Percentiles rank a stretch among this genome's conserved stretches.
Evolutionary conservation across 2,329 filamentous ascomycete genomes (phyloP).

Genomic region (Ceratocystiopsis minuta): DNA sequence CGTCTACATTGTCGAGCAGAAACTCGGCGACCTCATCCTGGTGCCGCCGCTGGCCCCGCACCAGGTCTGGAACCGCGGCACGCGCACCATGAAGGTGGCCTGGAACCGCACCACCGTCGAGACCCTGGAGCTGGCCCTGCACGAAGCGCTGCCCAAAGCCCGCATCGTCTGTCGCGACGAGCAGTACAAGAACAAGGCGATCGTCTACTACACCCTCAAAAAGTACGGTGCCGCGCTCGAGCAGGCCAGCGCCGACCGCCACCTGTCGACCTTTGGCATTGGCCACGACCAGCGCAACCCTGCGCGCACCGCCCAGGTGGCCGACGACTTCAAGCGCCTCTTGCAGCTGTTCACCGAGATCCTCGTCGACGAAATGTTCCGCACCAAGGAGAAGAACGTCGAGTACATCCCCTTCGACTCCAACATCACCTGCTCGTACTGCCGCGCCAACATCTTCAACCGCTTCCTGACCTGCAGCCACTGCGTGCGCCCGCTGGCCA

Average conservation of each 20-base stretch:
- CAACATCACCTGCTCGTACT: conserved; percentile 90
- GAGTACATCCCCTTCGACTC: conserved; percentile 74
- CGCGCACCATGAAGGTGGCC: conserved; percentile 88
- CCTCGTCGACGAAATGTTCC: conserved; percentile 73
- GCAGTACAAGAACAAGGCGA: conserved; percentile 97
- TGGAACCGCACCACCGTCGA: conserved; percentile 95
- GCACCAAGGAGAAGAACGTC: conserved; percentile 48
- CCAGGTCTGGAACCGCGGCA: conserved; percentile 96
- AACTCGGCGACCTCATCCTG: conserved; percentile 77
- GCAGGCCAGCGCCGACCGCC: conserved; percentile 29
- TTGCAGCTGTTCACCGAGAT: conserved; percentile 64
- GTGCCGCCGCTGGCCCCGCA: conserved; percentile 87
- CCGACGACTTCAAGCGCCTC: conserved; percentile 64
- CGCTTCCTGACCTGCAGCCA: conserved; percentile 82
- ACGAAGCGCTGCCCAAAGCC: conserved; percentile 75
- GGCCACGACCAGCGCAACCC: conserved; percentile 26
- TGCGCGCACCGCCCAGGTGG: conserved; percentile 42
- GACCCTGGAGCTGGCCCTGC: conserved; percentile 69
- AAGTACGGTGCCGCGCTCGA: conserved; percentile 55
- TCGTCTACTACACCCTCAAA: conserved; percentile 70
- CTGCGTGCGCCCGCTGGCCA: conserved; percentile 50
- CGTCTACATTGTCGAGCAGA: conserved; percentile 84
- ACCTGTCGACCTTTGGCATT: conserved; percentile 27
- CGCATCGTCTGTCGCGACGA: conserved; percentile 89
- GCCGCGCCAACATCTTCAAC: conserved; percentile 92